A percentile compares a stretch with the other conserved stretches of the same genome.
Evolutionary conservation across 1,284 basidiomycete genomes (phyloP).

Genomic region (Inonotus hispidus): DNA sequence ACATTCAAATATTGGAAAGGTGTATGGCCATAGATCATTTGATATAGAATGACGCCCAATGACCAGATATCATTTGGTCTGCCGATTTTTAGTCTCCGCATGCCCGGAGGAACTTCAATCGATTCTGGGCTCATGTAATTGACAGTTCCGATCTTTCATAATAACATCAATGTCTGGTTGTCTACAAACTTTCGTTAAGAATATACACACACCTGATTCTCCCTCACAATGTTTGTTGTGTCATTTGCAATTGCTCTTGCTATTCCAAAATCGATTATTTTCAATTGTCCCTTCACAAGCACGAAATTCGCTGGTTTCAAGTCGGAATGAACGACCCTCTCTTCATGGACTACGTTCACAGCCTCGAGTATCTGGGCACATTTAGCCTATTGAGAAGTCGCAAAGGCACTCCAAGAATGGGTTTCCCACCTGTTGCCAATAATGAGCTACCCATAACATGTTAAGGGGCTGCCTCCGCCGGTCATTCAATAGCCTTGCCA

Average conservation of each 20-base stretch:
- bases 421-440: constrained; percentile 83
- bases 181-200: not conserved
- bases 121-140: constrained; percentile 97
- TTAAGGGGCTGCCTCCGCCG: constrained; percentile 79
- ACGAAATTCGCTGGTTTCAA: constrained; percentile 97
- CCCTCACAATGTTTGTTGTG: constrained; percentile 93
- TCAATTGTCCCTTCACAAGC: constrained; percentile 86
- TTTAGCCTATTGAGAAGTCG: constrained; percentile 6
- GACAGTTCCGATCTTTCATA: constrained; percentile 76
- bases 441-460: constrained; percentile 89
- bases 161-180: not conserved
- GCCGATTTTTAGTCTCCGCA: constrained; percentile 77
- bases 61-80: constrained; percentile 95
- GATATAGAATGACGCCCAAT: constrained; percentile 94
- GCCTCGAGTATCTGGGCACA: constrained; percentile 78
- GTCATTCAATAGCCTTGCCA: constrained; percentile 77
- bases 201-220: constrained; percentile 65
- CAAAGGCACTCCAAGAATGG: not conserved
- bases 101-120: constrained; percentile 75
- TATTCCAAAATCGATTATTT: constrained; percentile 96
- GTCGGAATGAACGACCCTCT: constrained; percentile 96
- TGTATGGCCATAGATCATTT: constrained; percentile 93
- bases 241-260: constrained; percentile 96
- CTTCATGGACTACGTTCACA: constrained; percentile 91
- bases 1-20: constrained; percentile 86